Base-by-base conservation (phyloP, 2,329 filamentous ascomycete genomes). In the Diaporthe capsici region DNA sequence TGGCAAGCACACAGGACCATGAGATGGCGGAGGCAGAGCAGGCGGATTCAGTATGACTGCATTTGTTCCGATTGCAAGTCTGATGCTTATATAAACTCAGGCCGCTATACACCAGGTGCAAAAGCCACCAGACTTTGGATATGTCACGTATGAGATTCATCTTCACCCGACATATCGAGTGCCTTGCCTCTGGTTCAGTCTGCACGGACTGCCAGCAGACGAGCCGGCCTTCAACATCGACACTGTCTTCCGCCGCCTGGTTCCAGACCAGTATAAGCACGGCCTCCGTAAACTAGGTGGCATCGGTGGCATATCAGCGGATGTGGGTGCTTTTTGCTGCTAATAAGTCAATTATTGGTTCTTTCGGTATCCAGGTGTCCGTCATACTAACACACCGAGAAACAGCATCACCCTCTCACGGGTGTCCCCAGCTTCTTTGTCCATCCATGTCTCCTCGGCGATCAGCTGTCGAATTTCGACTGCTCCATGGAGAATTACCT, bases 361-460 rank as follows among this genome's bases (percentile, higher is more conserved):
- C 75, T 39, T 55, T 70, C 61, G 61, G 67, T 71, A 70, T 73
- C 68, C 72, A 71, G 44, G 42, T 70, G 47, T 55, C 68, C 53
- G 60, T 80, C 81, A 81, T 82, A 86, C 85, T 86, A 86, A 88
- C 82, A 81, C 83, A 84, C 81, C 83, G 85, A 84, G 78, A 79
- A 80, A 82, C 85, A 96, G 92, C 92, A 97, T 84, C 95, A 98
- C 88, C 96, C 97, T 71, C 84, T 94, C 76, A 94, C 92, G 75
- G 94, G 93, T 72, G 84, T 92, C 75, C 95, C 95, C 55, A 91
- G 92, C 68, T 98, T 96, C 84, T 98, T 98, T 84, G 90, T 98
- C 80, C 97, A 99, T 85, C 96, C 97, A 34, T 98, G 97, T 85
- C 91, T 94, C 82, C 94, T 97, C 12, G 94, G 94, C 74, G 93